Base-by-base conservation (phyloP, 208 protist species). In the Naegleria gruberi region DNA sequence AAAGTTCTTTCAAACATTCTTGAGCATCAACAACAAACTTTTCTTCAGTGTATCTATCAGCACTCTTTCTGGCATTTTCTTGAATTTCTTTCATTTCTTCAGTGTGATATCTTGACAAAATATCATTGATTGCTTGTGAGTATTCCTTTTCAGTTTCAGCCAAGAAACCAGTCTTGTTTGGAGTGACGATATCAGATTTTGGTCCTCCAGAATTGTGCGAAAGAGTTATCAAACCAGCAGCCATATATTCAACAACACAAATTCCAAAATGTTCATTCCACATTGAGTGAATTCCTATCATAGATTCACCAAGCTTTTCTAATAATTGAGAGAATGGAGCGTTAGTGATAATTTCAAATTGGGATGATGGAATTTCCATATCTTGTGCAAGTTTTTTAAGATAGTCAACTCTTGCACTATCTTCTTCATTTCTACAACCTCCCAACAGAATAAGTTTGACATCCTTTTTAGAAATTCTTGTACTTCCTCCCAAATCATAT, bases 181-280 rank as follows among this genome's bases (percentile, higher is more conserved):
- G 82, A 43, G 89, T 91, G 34, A 99, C 91, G 87, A 99, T 99
- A 92, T 99, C 98, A 40, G 94, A 84, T 82, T 94, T 89, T 2
- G 98, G 98, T 15, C 98, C 98, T 43, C 95, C 98, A 55, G 95
- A 98, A 19, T 94, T 91, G 92, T 99, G 97, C 0, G 95, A 98
- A 0, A 99, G 90, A 0, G 97, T 91, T 34, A 99, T 93, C 42
- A 97, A 94, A 12, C 97, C 97, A 19, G 94, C 93, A 0, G 97
- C 97, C 94, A 99, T 97, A 90, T 98, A 98, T 92, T 99, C 98
- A 12, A 99, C 96, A 0, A 99, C 91, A 37, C 98, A 96, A 92
- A 99, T 99, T 43, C 99, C 98, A 94, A 99, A 99, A 94, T 99
- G 99, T 92, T 99, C 98, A 89, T 99, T 96, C 88, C 95, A 93